phyloP scores from a whole-genome alignment of 2,329 filamentous ascomycete genomes.

The Penicillium brevicompactum region DNA sequence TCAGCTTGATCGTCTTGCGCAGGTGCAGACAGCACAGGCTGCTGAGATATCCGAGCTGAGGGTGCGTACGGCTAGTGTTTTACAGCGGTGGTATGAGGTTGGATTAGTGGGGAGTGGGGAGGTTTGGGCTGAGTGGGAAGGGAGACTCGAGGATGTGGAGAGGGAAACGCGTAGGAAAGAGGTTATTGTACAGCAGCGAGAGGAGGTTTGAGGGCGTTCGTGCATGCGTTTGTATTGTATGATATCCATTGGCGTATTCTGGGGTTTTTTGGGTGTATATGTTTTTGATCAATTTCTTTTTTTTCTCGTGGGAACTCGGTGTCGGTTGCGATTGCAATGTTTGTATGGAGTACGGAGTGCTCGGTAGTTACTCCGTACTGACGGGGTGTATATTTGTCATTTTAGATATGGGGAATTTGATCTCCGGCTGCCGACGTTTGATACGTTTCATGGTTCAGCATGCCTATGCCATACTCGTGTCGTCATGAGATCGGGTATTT shows the following conservation, averaged over 20 bases:
- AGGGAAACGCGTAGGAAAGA: constrained; percentile 42
- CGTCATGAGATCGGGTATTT: not conserved
- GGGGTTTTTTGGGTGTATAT: too few relatives aligned
- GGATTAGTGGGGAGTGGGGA: constrained; percentile 69
- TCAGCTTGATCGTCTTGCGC: constrained; percentile 40
- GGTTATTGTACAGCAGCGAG: constrained; percentile 47
- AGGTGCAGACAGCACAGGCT: constrained; percentile 43
- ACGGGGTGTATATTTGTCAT: not conserved
- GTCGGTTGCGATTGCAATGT: not conserved
- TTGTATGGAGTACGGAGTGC: not conserved
- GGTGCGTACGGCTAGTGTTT: constrained; percentile 48
- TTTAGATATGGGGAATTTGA: not conserved
- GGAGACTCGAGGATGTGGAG: constrained; percentile 67
- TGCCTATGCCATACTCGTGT: not conserved
- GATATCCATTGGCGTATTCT: constrained; percentile 9
- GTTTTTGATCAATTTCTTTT: too few relatives aligned
- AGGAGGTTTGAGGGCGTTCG: constrained; percentile 40
- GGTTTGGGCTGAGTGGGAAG: constrained; percentile 71
- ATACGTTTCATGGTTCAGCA: not conserved
- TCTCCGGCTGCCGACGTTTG: not conserved
- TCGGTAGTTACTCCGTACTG: not conserved
- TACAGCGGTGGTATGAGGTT: constrained; percentile 74
- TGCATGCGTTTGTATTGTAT: not conserved
- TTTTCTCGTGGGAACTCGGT: too few relatives aligned
- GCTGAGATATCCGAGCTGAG: constrained; percentile 44